phyloP scores from a whole-genome alignment of 495 filamentous ascomycete species.

The Lentithecium fluviatile region DNA sequence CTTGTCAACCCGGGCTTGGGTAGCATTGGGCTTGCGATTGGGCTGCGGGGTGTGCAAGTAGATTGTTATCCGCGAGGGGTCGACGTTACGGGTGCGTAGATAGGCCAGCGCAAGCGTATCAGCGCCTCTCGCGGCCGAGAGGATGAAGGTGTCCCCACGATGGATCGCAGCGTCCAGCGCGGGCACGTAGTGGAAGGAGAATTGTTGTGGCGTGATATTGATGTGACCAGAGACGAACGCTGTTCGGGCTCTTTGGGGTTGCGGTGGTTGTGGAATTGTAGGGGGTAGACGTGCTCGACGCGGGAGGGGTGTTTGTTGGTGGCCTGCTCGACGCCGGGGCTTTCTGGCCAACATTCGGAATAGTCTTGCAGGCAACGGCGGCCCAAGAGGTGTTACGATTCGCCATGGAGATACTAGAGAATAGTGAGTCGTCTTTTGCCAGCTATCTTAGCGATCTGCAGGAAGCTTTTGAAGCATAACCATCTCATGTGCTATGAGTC shows the following conservation, averaged over 20 bases:
- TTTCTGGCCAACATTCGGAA: background rate
- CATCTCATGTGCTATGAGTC: too few species aligned
- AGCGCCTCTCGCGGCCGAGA: slow-evolving; percentile 8
- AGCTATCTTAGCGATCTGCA: background rate
- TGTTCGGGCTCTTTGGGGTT: background rate
- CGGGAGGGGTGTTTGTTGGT: background rate
- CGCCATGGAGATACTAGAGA: background rate
- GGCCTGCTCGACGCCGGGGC: background rate
- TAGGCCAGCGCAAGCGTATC: slow-evolving; percentile 16
- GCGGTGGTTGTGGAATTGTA: background rate
- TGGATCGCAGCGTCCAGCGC: slow-evolving; percentile 17
- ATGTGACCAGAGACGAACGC: slow-evolving; percentile 18
- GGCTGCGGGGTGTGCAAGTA: slow-evolving; percentile 9
- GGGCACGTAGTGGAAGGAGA: slow-evolving; percentile 3
- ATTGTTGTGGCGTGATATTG: slow-evolving; percentile 12
- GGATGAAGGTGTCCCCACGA: slow-evolving; percentile 6
- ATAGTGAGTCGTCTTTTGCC: background rate
- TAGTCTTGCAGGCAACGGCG: background rate
- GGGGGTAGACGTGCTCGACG: background rate
- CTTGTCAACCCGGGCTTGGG: slow-evolving; percentile 6
- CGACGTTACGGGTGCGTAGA: slow-evolving; percentile 1
- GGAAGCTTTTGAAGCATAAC: too few species aligned
- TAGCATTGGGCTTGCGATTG: slow-evolving; percentile 15
- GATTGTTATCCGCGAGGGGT: slow-evolving; percentile 7
- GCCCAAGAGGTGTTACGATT: background rate